Evolutionary conservation across 495 filamentous ascomycete genomes (phyloP), one percentile per base, ranked within the genome.

Genomic region (Neurospora pannonica): DNA sequence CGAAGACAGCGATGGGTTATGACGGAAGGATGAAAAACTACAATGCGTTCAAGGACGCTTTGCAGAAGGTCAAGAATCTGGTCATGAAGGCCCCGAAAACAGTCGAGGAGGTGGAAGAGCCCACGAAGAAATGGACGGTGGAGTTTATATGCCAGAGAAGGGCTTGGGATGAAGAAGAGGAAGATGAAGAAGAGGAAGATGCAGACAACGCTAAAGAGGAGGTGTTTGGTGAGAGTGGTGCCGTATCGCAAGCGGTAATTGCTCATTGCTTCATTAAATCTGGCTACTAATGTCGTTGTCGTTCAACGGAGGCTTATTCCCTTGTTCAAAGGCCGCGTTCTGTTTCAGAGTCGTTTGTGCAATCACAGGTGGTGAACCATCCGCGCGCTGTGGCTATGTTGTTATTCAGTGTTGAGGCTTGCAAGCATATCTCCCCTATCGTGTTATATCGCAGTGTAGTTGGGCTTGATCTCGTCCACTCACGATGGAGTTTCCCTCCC

Each of bases 11-110:
- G 21, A 3, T 0, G 48, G 48, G 21, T 5, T 36, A 62, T 3
- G 13, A 8, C 15, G 54, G 54, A 34, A 62, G 54, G 15, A 62
- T 62, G 54, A 34, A 62, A 9, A 28, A 34, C 2, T 62, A 31
- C 7, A 28, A 62, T 19, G 54, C 54, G 6, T 62, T 62, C 13
- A 0, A 15, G 21, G 46, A 54, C 0, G 46, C 46, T 13, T 28
- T 54, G 21, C 0, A 7, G 13, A 34, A 34, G 24, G 54, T 19
- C 24, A 0, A 0, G 0, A 2, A 34, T 0, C 0, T 62, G 13
- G 0, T 0, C 3, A 4, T 2, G 28, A 7, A 8, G 13, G 6
- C 28, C 1, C 5, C 1, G 28, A 4, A 62, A 5, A 34, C 0
- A 0, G 15, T 34, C 3, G 3, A 17, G 2, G 54, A 62, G 13